These are phyloP conservation scores for Endotrypanum monterogeii DNA, from an alignment of 208 protist species.

Conservation along the genomic window DNA sequence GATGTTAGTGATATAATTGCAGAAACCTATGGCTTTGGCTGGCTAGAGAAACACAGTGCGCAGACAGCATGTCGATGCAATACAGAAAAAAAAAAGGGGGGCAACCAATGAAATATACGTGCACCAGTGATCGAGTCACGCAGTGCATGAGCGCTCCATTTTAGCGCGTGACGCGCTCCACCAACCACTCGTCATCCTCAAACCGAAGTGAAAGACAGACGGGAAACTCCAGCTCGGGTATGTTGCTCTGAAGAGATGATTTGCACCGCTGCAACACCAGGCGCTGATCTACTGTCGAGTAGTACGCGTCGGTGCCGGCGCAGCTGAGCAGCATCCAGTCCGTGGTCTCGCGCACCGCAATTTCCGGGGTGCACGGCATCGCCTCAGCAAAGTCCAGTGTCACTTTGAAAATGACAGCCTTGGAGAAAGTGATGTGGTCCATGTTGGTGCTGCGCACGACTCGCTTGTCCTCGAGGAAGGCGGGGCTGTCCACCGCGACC, in stretches of 20 bases:
- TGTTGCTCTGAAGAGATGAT: slow-evolving; percentile 66
- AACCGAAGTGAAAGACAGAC: slow-evolving; percentile 60
- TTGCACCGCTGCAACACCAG: slow-evolving; percentile 72
- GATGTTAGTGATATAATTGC: neutral
- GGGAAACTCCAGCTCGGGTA: slow-evolving; percentile 48
- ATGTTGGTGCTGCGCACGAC: slow-evolving; percentile 58
- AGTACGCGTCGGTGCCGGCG: slow-evolving; percentile 62
- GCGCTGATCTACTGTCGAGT: slow-evolving; percentile 72
- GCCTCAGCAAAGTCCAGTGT: slow-evolving; percentile 71
- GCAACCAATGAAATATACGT: neutral
- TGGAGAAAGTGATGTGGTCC: slow-evolving; percentile 71
- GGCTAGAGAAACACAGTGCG: neutral
- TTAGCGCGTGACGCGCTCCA: slow-evolving; percentile 64
- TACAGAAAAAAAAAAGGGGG: neutral
- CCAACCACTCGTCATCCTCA: slow-evolving; percentile 60
- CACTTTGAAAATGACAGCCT: slow-evolving; percentile 63
- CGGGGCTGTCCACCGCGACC: slow-evolving; percentile 43
- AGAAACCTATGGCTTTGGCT: neutral
- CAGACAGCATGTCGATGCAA: no score
- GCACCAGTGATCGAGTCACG: neutral
- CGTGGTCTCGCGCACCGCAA: slow-evolving; percentile 78
- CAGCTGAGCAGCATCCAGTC: slow-evolving; percentile 82
- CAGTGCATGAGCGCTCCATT: neutral
- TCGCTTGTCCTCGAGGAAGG: slow-evolving; percentile 57
- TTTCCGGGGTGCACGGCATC: slow-evolving; percentile 64